Percentiles rank a stretch among this genome's conserved stretches.
Conservation (phyloP, 495 filamentous ascomycete genomes). For the Saxophila tyrrhenica region DNA sequence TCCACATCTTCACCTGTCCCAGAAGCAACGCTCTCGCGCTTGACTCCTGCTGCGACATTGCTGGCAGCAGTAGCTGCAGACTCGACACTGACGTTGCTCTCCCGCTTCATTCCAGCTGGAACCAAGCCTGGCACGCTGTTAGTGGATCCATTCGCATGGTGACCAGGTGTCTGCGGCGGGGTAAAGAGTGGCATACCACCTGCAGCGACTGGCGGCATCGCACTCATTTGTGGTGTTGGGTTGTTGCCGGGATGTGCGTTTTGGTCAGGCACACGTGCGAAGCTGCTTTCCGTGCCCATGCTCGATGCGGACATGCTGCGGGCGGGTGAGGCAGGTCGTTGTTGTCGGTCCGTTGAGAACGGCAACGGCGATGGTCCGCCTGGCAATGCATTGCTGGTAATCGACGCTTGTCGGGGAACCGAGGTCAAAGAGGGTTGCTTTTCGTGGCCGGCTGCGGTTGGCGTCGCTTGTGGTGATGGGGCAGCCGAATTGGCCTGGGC, state of each 20-base stretch:
- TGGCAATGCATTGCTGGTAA: slow-evolving; percentile 3
- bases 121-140: slow-evolving; percentile 15
- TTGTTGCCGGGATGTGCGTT: slow-evolving; percentile 21
- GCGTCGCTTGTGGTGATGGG: slow-evolving; percentile 20
- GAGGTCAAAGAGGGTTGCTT: slow-evolving; percentile 5
- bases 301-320: slow-evolving; percentile 81
- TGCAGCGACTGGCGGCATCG: slow-evolving; percentile 27
- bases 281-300: slow-evolving; percentile 48
- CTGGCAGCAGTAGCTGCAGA: background rate
- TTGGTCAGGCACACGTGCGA: slow-evolving; percentile 22
- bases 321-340: slow-evolving; percentile 45
- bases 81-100: slow-evolving; percentile 15
- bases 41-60: slow-evolving; percentile 1
- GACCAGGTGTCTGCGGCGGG: slow-evolving; percentile 31
- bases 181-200: slow-evolving; percentile 29
- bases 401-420: slow-evolving; percentile 5
- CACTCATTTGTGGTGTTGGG: slow-evolving; percentile 27
- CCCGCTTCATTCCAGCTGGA: slow-evolving; percentile 14
- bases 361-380: slow-evolving; percentile 42
- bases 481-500: slow-evolving; percentile 16
- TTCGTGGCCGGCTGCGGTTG: slow-evolving; percentile 11
- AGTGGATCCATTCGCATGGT: slow-evolving; percentile 27
- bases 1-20: slow-evolving; percentile 15
- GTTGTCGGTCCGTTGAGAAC: slow-evolving; percentile 38
- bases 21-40: slow-evolving; percentile 16